A percentile compares a stretch with the other conserved stretches of the same genome.
Conservation (phyloP, 2,329 filamentous ascomycete genomes). For the Xylaria sp. region DNA sequence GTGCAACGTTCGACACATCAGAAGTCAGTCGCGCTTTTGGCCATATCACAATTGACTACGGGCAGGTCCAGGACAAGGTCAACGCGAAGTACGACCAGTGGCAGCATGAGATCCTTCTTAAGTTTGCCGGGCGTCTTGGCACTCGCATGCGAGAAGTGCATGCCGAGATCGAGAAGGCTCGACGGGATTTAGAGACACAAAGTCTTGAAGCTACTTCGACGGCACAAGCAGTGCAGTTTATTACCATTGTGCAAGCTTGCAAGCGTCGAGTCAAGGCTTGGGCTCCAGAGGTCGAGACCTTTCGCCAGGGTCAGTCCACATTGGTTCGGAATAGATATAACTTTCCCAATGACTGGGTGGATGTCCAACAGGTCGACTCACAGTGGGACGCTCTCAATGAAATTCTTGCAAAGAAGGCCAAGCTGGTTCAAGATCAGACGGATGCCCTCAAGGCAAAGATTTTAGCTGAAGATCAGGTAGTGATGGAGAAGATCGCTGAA, state of each 20-base stretch:
- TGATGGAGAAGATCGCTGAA: conserved; percentile 87
- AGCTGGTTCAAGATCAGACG: conserved; percentile 95
- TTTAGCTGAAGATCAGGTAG: conserved; percentile 88
- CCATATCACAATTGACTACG: conserved; percentile 95
- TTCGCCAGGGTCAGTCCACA: conserved; percentile 94
- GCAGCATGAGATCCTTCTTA: conserved; percentile 96
- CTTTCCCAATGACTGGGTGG: conserved; percentile 92
- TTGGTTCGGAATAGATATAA: conserved; percentile 92
- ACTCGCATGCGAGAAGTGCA: conserved; percentile 93
- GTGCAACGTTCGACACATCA: conserved; percentile 96
- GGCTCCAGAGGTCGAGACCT: conserved; percentile 95
- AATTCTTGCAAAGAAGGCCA: conserved; percentile 88
- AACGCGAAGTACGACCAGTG: conserved; percentile 99
- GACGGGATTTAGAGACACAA: conserved; percentile 89
- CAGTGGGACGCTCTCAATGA: conserved; percentile 96
- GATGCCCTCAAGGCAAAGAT: conserved; percentile 97
- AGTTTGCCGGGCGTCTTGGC: conserved; percentile 90
- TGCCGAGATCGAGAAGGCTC: conserved; percentile 88
- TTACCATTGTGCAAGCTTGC: conserved; percentile 96
- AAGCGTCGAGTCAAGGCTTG: conserved; percentile 93
- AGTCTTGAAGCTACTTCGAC: conserved; percentile 95
- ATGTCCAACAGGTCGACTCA: conserved; percentile 94
- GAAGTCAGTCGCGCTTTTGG: conserved; percentile 94
- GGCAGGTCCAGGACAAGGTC: conserved; percentile 98
- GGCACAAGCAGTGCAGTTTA: conserved; percentile 96